Base-by-base conservation (phyloP, 2,329 filamentous ascomycete genomes). In the Diplocarpon rosae region DNA sequence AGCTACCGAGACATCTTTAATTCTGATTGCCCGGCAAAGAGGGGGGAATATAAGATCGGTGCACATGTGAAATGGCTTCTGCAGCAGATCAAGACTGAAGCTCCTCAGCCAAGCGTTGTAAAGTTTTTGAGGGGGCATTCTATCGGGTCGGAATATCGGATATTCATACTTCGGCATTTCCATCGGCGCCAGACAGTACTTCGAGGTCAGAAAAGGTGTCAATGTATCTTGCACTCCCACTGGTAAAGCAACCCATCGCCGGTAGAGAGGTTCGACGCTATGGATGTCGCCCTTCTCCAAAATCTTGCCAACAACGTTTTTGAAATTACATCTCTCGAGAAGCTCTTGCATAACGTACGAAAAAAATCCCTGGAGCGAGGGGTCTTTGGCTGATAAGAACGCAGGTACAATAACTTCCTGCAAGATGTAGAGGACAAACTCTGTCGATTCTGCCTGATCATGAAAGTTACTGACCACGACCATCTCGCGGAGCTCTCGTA, bases 311-410 rank as follows among this genome's bases (percentile, higher is more conserved):
- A 53, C 71, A 0, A 73, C 76, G 10, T 73, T 68, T 47, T 72
- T 79, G 57, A 95, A 80, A 24, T 83, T 80, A 57, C 84, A 86
- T 53, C 82, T 78, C 36, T 81, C 80, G 3, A 96, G 72, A 33
- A 96, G 72, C 56, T 94, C 83, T 63, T 99, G 92, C 80, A 98
- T 95, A 1, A 83, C 85, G 63, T 85, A 98, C 1, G 90, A 90
- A 14, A 99, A 71, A 59, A 93, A 95, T 0, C 88, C 89, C 62
- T 96, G 92, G 5, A 88, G 74, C 52, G 79, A 81, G 2, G 88
- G 84, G 60, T 95, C 93, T 0, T 84, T 92, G 1, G 86, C 84
- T 1, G 90, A 94, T 35, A 94, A 69, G 59, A 98, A 99, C 0
- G 89, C 83, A 49, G 89, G 88, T 20, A 96, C 87, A 10, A 98